phyloP scores from a whole-genome alignment of 2,329 filamentous ascomycete genomes.

The Fusarium sp. region DNA sequence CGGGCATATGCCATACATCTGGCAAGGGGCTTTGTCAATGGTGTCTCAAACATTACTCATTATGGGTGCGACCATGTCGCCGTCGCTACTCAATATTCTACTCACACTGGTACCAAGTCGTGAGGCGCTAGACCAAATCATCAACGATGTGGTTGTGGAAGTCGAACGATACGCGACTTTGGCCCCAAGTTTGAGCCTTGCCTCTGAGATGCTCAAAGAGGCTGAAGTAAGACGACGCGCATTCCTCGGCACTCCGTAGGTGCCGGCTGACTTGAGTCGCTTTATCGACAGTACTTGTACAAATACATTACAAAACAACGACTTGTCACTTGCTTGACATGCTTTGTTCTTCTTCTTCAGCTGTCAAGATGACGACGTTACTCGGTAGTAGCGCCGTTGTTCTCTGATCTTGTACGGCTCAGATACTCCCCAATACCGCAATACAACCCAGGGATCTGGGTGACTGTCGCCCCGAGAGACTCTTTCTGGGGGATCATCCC shows the following conservation, averaged over 20 bases:
- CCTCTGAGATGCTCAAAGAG: conserved; percentile 84
- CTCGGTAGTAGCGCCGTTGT: background rate
- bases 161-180: conserved; percentile 79
- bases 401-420: background rate
- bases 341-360: background rate
- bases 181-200: conserved; percentile 78
- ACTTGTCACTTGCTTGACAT: background rate
- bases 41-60: conserved; percentile 84
- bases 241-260: conserved; percentile 62
- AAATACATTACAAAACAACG: background rate
- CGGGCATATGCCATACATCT: conserved; percentile 86
- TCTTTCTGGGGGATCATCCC: conserved; percentile 22
- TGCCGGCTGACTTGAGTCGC: background rate
- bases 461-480: conserved; percentile 16
- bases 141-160: conserved; percentile 80
- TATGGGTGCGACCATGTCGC: conserved; percentile 87
- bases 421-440: background rate
- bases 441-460: conserved; percentile 11
- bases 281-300: background rate
- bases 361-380: background rate
- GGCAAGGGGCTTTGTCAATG: conserved; percentile 85
- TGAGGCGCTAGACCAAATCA: conserved; percentile 77
- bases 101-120: conserved; percentile 64
- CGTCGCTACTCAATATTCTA: conserved; percentile 75
- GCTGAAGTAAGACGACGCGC: conserved; percentile 77